A percentile compares a stretch with the other conserved stretches of the same genome.
Conservation (phyloP, 2,329 filamentous ascomycete species). For the Cladobotryum protrusum region DNA sequence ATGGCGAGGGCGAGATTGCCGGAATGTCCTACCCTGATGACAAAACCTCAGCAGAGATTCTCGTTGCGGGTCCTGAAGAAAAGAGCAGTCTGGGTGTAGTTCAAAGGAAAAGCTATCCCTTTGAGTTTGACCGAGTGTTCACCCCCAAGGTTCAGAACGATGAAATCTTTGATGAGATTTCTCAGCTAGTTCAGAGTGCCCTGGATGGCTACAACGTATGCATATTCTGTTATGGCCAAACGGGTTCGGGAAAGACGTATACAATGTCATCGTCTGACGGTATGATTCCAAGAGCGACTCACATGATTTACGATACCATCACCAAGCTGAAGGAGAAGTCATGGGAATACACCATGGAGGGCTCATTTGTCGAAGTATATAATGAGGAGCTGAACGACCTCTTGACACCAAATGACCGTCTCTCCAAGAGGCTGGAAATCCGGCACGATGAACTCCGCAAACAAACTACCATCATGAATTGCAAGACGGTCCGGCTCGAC, state of each 20-base stretch:
- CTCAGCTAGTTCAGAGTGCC: slow-evolving; percentile 91
- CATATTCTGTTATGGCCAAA: slow-evolving; percentile 98
- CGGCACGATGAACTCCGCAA: slow-evolving; percentile 77
- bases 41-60: slow-evolving; percentile 81
- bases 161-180: slow-evolving; percentile 92
- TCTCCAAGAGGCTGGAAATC: slow-evolving; percentile 79
- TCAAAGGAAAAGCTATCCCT: slow-evolving; percentile 72
- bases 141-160: slow-evolving; percentile 69
- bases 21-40: slow-evolving; percentile 74
- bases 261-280: slow-evolving; percentile 90
- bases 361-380: slow-evolving; percentile 95
- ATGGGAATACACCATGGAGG: slow-evolving; percentile 91
- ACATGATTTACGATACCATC: slow-evolving; percentile 89
- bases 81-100: slow-evolving; percentile 72
- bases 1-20: slow-evolving; percentile 58
- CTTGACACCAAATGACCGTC: slow-evolving; percentile 52
- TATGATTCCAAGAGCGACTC: slow-evolving; percentile 90
- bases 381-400: slow-evolving; percentile 95
- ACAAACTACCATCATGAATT: slow-evolving; percentile 75
- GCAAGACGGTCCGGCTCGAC: slow-evolving; percentile 69
- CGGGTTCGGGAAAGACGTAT: slow-evolving; percentile 91
- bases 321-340: slow-evolving; percentile 80
- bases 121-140: slow-evolving; percentile 92
- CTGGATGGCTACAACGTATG: slow-evolving; percentile 98
- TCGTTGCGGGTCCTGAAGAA: slow-evolving; percentile 76